Evolutionary conservation across 352 stramenopile genomes (phyloP), one percentile per base, ranked within the genome.

Genomic region (Blastocystis sp.): DNA sequence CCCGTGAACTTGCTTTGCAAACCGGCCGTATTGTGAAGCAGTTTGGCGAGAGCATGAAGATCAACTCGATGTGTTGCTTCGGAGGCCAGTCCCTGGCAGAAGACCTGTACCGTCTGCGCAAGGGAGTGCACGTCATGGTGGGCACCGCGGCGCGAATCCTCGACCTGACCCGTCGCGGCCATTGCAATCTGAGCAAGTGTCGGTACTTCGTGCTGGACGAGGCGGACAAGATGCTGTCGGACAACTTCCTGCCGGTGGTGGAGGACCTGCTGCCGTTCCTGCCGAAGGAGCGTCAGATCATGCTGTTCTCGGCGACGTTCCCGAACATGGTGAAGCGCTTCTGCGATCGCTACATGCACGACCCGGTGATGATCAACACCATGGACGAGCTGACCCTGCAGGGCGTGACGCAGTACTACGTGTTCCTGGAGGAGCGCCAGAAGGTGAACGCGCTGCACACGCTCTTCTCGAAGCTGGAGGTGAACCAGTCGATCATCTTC

Each of bases 401-500:
- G 76, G 97, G 97, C 91, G 97, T 99, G 24, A 98, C 96, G 60
- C 96, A 99, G 93, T 99, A 98, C 90, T 99, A 99, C 91, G 97
- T 96, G 54, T 99, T 98, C 89, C 96, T 99, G 42, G 96, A 98
- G 91, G 97, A 99, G 90, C 93, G 95, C 42, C 95, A 99, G 91
- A 99, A 99, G 92, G 96, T 99, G 48, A 95, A 98, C 90, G 98
- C 96, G 91, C 94, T 99, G 79, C 98, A 99, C 93, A 99, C 96
- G 76, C 94, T 99, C 28, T 99, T 99, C 91, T 97, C 95, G 74
- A 98, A 97, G 87, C 92, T 99, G 17, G 96, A 99, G 90, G 98
- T 99, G 89, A 99, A 99, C 90, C 97, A 99, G 92, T 98, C 94
- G 89, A 99, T 99, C 91, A 99, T 99, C 89, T 99, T 99, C 90